Percentiles rank a stretch among this genome's conserved stretches.
Evolutionary conservation across 345 rosid species (phyloP).

Genomic region (Pistacia vera): DNA sequence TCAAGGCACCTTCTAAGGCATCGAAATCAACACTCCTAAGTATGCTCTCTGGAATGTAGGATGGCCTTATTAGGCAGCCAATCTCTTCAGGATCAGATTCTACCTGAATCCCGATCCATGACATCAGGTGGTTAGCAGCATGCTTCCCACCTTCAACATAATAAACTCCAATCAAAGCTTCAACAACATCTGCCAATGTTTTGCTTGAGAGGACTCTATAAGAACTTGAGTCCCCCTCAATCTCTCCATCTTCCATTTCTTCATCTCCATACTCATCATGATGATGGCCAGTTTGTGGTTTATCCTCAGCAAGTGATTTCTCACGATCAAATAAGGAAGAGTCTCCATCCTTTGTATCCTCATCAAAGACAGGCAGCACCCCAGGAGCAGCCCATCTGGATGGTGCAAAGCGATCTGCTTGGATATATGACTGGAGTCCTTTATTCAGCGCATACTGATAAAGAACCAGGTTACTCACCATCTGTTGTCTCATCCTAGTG

Average conservation of each 20-base stretch:
- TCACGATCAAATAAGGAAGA: conserved; percentile 68
- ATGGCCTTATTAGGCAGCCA: conserved; percentile 40
- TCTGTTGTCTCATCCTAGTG: conserved; percentile 96
- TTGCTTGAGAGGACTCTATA: conserved; percentile 96
- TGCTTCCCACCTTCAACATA: conserved; percentile 89
- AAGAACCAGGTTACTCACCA: conserved; percentile 96
- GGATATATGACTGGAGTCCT: conserved; percentile 94
- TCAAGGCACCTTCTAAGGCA: conserved; percentile 68
- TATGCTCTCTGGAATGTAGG: conserved; percentile 66
- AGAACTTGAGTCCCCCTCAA: conserved; percentile 91
- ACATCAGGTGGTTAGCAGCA: conserved; percentile 94
- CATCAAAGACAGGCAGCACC: conserved; percentile 92
- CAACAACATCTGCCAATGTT: conserved; percentile 97
- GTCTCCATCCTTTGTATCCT: conserved; percentile 88
- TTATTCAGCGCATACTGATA: conserved; percentile 78
- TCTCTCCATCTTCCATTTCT: conserved; percentile 91
- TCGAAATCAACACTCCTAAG: conserved; percentile 83
- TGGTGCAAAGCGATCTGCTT: conserved; percentile 99
- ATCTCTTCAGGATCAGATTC: conserved; percentile 74
- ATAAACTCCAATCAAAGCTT: conserved; percentile 95
- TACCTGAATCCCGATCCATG: conserved; percentile 88
- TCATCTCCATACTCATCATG: conserved; percentile 56
- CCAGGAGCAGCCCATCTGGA: conserved; percentile 99
- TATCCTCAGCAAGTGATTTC: conserved; percentile 37
- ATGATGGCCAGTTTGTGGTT: conserved; percentile 23